phyloP scores from a whole-genome alignment of 768 basidiomycete genomes.

The Podaxis sp. region DNA sequence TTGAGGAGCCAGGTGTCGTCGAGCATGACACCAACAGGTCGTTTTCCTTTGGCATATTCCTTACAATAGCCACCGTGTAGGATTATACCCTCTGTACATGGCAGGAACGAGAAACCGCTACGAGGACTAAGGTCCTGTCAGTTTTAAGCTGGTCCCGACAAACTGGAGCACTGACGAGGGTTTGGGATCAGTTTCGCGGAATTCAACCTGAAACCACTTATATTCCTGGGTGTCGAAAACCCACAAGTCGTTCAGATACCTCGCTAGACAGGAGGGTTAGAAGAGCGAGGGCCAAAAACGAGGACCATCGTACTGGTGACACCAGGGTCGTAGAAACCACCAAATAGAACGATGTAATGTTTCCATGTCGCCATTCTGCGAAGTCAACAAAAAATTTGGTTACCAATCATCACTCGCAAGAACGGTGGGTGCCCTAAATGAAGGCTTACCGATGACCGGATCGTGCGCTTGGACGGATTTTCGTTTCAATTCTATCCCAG shows the following conservation, averaged over 20 bases:
- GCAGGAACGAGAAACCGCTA: conserved; percentile 82
- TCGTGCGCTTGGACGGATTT: conserved; percentile 70
- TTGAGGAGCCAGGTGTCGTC: conserved; percentile 89
- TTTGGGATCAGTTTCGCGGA: conserved; percentile 61
- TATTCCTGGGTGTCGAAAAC: conserved; percentile 83
- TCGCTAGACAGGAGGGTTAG: conserved; percentile 38
- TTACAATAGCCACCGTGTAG: conserved; percentile 91
- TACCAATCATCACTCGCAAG: neutral
- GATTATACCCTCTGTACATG: conserved; percentile 72
- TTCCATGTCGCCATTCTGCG: conserved; percentile 89
- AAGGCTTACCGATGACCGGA: conserved; percentile 71
- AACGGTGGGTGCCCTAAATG: neutral
- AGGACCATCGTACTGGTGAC: conserved; percentile 52
- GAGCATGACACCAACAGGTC: conserved; percentile 80
- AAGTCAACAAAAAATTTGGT: neutral
- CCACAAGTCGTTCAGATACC: conserved; percentile 84
- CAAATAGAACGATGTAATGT: conserved; percentile 81
- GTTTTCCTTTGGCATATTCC: conserved; percentile 82
- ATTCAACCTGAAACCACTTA: conserved; percentile 77
- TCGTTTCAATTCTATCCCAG: conserved; percentile 91
- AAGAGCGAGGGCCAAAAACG: neutral
- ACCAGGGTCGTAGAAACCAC: conserved; percentile 88
- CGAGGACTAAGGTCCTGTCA: conserved; percentile 43
- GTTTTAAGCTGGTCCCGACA: neutral
- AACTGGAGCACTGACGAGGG: conserved; percentile 55